phyloP scores from a whole-genome alignment of 495 filamentous ascomycete genomes.

The Talaromyces nanjingensis region DNA sequence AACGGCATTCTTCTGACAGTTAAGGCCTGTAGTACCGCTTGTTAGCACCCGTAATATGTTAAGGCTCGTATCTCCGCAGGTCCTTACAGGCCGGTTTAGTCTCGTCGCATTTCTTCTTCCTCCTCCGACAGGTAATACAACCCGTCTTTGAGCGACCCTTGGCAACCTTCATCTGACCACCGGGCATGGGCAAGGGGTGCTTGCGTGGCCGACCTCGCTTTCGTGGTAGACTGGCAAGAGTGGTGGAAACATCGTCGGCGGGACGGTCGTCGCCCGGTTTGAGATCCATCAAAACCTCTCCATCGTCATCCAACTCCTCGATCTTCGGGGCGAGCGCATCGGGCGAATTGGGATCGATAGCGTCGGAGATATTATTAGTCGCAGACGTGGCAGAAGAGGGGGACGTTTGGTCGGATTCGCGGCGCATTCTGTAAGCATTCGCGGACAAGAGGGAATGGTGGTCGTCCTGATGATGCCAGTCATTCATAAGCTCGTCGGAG shows the following conservation, averaged over 20 bases:
- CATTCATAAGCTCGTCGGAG: constrained; percentile 29
- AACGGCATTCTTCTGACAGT: constrained; percentile 91
- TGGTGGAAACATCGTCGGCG: constrained; percentile 15
- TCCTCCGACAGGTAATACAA: constrained; percentile 82
- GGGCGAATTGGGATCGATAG: constrained; percentile 14
- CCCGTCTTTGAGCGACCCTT: constrained; percentile 93
- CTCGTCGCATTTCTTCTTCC: constrained; percentile 98
- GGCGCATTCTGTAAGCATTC: constrained; percentile 16
- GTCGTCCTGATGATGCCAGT: constrained; percentile 24
- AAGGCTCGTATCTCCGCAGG: not conserved
- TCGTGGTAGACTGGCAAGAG: constrained; percentile 36
- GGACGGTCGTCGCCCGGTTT: constrained; percentile 28
- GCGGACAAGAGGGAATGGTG: constrained; percentile 19
- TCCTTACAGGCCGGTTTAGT: constrained; percentile 68
- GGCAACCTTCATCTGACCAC: constrained; percentile 57
- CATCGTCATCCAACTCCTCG: constrained; percentile 35
- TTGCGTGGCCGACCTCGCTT: constrained; percentile 79
- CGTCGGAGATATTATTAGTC: constrained; percentile 2
- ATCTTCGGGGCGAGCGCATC: constrained; percentile 31
- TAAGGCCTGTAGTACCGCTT: constrained; percentile 51
- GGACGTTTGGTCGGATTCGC: constrained; percentile 9
- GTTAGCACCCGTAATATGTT: not conserved
- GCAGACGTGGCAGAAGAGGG: constrained; percentile 10
- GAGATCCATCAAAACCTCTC: constrained; percentile 29
- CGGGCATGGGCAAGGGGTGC: constrained; percentile 56